Percentiles rank a stretch among this genome's conserved stretches.
Conservation (phyloP, 2,329 filamentous ascomycete genomes). For the Acrodontium crateriforme region DNA sequence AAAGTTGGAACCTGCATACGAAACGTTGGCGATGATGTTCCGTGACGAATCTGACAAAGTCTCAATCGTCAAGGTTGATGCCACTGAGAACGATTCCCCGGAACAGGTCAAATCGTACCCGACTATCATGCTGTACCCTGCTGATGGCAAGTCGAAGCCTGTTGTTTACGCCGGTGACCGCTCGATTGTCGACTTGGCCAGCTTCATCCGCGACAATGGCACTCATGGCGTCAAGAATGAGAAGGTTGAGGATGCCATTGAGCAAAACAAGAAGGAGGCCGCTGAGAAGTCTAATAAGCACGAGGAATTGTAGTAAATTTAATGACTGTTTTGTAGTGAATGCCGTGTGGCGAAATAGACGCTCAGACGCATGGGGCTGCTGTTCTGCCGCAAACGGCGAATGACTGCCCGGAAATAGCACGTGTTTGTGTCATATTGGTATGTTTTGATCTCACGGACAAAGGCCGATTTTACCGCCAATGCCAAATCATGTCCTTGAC, state of each 20-base stretch:
- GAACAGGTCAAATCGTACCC: conserved; percentile 97
- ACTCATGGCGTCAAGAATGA: conserved; percentile 59
- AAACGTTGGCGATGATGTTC: conserved; percentile 47
- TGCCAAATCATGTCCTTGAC: no score
- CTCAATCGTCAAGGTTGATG: conserved; percentile 79
- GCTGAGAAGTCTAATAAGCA: conserved; percentile 40
- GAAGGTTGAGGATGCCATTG: conserved; percentile 18
- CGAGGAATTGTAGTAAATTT: conserved; percentile 77
- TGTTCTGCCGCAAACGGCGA: no score
- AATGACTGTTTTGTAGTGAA: no score
- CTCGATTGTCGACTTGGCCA: conserved; percentile 78
- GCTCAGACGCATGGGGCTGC: no score
- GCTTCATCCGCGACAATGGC: conserved; percentile 91
- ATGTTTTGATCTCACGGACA: no score
- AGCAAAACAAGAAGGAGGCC: conserved; percentile 21
- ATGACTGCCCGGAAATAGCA: no score
- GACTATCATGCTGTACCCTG: conserved; percentile 95
- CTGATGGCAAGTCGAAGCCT: conserved; percentile 72
- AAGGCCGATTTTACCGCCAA: no score
- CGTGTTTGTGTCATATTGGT: no score
- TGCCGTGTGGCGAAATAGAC: no score
- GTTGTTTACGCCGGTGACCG: conserved; percentile 79
- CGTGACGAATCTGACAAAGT: conserved; percentile 41
- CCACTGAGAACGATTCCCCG: conserved; percentile 88
- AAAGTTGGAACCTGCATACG: conserved; percentile 53